Conservation (phyloP, 2,329 filamentous ascomycete genomes). For the Tolypocladium guangdongense region DNA sequence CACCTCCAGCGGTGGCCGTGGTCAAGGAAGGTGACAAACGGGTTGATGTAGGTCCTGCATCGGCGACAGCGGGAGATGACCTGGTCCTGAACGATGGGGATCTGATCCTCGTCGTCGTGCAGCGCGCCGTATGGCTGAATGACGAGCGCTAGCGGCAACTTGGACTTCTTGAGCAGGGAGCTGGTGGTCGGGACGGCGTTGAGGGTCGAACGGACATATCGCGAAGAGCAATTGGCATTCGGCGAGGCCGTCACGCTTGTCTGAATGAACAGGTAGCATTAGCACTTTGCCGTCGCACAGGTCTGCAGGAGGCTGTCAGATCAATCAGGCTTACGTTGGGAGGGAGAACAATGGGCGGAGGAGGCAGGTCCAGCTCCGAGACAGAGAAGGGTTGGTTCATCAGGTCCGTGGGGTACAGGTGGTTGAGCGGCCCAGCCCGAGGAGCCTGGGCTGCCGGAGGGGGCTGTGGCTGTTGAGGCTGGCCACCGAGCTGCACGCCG, state of each 20-base stretch:
- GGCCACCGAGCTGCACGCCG: slow-evolving; percentile 64
- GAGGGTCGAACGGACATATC: slow-evolving; percentile 90
- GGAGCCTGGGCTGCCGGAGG: slow-evolving; percentile 25
- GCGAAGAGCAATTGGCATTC: slow-evolving; percentile 80
- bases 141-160: slow-evolving; percentile 86
- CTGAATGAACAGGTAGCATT: slow-evolving; percentile 41
- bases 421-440: slow-evolving; percentile 55
- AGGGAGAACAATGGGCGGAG: slow-evolving; percentile 82
- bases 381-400: slow-evolving; percentile 91
- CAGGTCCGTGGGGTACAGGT: slow-evolving; percentile 85
- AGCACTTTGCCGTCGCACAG: slow-evolving; percentile 15
- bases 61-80: slow-evolving; percentile 93
- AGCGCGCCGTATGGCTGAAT: slow-evolving; percentile 93
- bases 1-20: slow-evolving; percentile 97
- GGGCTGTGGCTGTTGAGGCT: slow-evolving; percentile 32
- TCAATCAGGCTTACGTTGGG: slow-evolving; percentile 60
- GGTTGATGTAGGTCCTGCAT: slow-evolving; percentile 96
- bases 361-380: slow-evolving; percentile 80
- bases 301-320: background rate
- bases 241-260: slow-evolving; percentile 85
- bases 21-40: slow-evolving; percentile 91
- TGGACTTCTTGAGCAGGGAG: slow-evolving; percentile 91
- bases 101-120: slow-evolving; percentile 82
- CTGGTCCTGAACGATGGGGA: slow-evolving; percentile 91
- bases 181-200: slow-evolving; percentile 90